Evolutionary conservation across 192 early-diverging fungal species (phyloP).

Genomic region (Rhizoclosmatium sp.): DNA sequence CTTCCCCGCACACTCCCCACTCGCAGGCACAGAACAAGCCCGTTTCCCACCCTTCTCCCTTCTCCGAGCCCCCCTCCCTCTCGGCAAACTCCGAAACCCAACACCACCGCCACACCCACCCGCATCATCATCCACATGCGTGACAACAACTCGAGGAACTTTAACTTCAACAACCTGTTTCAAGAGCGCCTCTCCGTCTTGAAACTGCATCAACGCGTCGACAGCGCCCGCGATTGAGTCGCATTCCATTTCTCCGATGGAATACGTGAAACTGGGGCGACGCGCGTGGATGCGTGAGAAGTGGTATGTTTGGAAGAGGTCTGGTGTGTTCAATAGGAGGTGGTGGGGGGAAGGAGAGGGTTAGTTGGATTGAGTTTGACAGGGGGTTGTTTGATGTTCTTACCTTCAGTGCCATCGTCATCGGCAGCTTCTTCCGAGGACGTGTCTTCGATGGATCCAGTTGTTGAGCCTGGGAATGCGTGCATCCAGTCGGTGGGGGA

Average conservation of each 20-base stretch:
- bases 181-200: no score
- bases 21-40: slow-evolving; percentile 87
- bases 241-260: background rate
- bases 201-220: slow-evolving; percentile 3
- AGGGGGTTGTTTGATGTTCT: background rate
- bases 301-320: background rate
- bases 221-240: background rate
- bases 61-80: no score
- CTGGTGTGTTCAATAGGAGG: background rate
- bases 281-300: background rate
- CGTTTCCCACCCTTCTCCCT: slow-evolving; percentile 77
- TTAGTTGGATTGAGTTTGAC: background rate
- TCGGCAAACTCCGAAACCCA: no score
- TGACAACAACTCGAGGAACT: no score
- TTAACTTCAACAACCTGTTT: no score
- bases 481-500: slow-evolving; percentile 12
- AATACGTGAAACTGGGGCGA: background rate
- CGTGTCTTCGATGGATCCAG: no score
- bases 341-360: background rate
- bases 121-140: no score
- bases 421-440: no score
- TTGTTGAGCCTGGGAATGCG: slow-evolving; percentile 8
- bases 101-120: no score
- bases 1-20: no score
- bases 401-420: no score